A percentile compares a stretch with the other conserved stretches of the same genome.
Evolutionary conservation across 345 rosid genomes (phyloP).

Genomic region (Syzygium jambos): DNA sequence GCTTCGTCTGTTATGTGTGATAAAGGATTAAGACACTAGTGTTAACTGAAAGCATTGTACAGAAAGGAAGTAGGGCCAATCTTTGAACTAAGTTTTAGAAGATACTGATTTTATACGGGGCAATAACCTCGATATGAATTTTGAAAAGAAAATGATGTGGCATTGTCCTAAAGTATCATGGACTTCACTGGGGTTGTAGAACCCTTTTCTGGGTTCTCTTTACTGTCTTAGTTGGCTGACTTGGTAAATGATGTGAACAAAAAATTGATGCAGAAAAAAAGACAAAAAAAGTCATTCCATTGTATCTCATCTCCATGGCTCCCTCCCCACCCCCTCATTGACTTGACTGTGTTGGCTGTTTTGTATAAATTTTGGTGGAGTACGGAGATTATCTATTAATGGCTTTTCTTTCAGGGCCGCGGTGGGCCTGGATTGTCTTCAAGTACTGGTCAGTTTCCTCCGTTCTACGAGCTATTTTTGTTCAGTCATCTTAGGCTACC

Average conservation of each 20-base stretch:
- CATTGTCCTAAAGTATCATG: not conserved
- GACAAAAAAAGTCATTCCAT: not conserved
- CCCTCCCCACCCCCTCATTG: not conserved
- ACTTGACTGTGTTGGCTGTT: not conserved
- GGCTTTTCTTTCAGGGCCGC: slow-evolving; percentile 59
- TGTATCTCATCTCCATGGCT: not conserved
- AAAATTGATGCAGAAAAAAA: not conserved
- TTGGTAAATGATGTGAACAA: not conserved
- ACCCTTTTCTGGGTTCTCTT: not conserved
- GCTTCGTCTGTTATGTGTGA: not conserved
- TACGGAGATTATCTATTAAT: not conserved
- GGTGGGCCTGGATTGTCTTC: slow-evolving; percentile 73
- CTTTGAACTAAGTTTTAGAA: not conserved
- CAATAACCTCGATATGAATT: not conserved
- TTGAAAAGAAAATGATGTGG: not conserved
- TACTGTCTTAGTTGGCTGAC: not conserved
- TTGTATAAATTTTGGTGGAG: not conserved
- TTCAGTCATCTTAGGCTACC: not conserved
- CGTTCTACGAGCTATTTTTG: not conserved
- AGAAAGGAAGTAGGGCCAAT: not conserved
- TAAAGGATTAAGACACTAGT: not conserved
- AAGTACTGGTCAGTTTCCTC: slow-evolving; percentile 41
- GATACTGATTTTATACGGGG: not conserved
- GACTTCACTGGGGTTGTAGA: not conserved
- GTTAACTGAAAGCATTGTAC: not conserved